Base-by-base conservation (phyloP, 805 yeast species). In the Kazachstania bromeliacearum region DNA sequence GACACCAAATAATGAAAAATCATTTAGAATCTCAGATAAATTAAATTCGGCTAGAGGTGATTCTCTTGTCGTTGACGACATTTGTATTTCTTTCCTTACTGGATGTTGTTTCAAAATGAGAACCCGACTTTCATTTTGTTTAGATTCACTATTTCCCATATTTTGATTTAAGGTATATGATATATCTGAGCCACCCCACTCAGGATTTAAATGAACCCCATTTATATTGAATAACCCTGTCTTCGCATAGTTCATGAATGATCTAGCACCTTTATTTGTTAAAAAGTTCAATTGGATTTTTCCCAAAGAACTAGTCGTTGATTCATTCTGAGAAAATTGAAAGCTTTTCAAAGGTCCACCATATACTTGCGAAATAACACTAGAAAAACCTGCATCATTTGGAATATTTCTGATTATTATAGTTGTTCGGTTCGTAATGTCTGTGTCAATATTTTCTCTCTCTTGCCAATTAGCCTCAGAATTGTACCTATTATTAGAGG, bases 331-430 rank as follows among this genome's bases (percentile, higher is more conserved):
- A 2, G 47, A 51, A 20, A 63, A 46, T 10, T 55, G 60, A 8
- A 35, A 15, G 14, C 16, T 21, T 20, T 19, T 84, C 34, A 82
- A 55, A 0, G 85, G 82, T 0, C 94, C 94, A 2, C 92, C 88
- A 44, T 67, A 62, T 0, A 79, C 60, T 36, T 74, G 80, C 1
- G 73, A 50, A 14, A 82, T 44, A 7, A 80, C 57, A 26, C 73
- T 62, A 16, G 63, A 63, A 7, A 76, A 43, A 7, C 79, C 75
- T 7, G 72, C 64, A 20, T 53, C 47, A 0, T 47, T 36, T 0
- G 74, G 69, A 18, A 74, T 51, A 14, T 64, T 60, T n/a, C 48
- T 51, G 4, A 71, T 38, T 13, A 62, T 51, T 10, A 73, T 19
- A 7, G 13, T 22, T 18, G 33, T 28, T 28, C 13, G 17, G 4